phyloP scores from a whole-genome alignment of 495 filamentous ascomycete genomes.

The Apodospora peruviana region DNA sequence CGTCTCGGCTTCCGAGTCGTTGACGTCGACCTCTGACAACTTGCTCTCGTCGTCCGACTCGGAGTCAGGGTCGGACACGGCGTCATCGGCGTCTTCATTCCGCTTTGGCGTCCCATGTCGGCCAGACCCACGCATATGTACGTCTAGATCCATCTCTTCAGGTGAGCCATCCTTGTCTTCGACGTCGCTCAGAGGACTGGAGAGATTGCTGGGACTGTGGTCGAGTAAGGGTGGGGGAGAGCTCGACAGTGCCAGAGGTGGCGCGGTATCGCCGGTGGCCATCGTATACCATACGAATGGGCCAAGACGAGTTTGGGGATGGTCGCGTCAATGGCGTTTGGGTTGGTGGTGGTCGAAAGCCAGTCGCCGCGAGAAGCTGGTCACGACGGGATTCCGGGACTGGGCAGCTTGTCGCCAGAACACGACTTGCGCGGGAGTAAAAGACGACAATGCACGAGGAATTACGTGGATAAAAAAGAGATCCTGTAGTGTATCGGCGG shows the following conservation, averaged over 20 bases:
- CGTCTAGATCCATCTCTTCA: conserved; percentile 39
- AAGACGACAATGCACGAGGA: neutral
- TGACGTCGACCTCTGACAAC: conserved; percentile 54
- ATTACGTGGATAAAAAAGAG: neutral
- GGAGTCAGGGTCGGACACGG: conserved; percentile 25
- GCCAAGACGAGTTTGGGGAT: neutral
- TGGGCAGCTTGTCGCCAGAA: conserved; percentile 16
- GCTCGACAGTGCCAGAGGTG: conserved; percentile 38
- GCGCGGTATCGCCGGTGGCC: conserved; percentile 42
- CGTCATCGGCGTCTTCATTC: conserved; percentile 44
- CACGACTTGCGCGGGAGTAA: conserved; percentile 10
- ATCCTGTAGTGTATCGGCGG: neutral
- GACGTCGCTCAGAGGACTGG: conserved; percentile 83
- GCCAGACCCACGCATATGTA: conserved; percentile 17
- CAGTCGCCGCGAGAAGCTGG: conserved; percentile 23
- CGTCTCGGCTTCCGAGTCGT: conserved; percentile 97
- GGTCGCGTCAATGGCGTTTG: conserved; percentile 12
- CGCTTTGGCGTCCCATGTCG: conserved; percentile 42
- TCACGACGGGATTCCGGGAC: conserved; percentile 1
- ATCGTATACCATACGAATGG: conserved; percentile 28
- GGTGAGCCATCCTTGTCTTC: conserved; percentile 60
- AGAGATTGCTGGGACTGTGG: conserved; percentile 35
- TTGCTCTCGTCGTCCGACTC: conserved; percentile 31
- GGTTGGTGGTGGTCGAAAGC: conserved; percentile 10
- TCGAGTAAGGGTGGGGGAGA: conserved; percentile 35